Evolutionary conservation across 345 rosid genomes (phyloP), one percentile per base, ranked within the genome.

Genomic region (Hypericum androsaemum): DNA sequence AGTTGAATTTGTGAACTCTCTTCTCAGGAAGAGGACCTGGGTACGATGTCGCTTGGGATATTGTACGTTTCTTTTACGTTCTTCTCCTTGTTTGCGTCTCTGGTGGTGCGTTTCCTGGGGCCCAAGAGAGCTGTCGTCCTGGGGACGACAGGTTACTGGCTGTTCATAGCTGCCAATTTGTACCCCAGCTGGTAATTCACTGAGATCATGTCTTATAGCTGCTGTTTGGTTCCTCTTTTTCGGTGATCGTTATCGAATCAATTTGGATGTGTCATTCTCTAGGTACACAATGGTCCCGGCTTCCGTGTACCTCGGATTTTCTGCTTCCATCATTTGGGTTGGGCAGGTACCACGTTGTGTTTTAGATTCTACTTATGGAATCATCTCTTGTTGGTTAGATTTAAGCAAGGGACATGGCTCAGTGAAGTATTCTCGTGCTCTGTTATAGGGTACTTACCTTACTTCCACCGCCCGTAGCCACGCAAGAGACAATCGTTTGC

Each of bases 241-340:
- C 54, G 10, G 37, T 14, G 47, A 8, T 28, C 12, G 13, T 61
- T 53, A 13, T 10, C n/a, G 32, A 22, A 4, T 22, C 32, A 22
- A 22, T 22, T 22, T 22, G 32, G 4, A 22, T 22, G 32, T 4
- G 32, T 22, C 32, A 57, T 36, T 37, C 45, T 63, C 5, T 56
- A 89, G 98, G 98, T 67, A 71, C 55, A 86, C 96, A 5, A 82
- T 89, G 94, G 74, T 89, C 37, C 94, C 94, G 6, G 85, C 88
- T 59, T 84, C 95, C 50, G 38, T 87, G 37, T 89, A 84, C 61
- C 86, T 89, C 54, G 98, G 96, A 12, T 89, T 89, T 72, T 63
- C 87, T 36, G 86, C 98, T 61, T 89, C 98, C 35, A 79, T 89
- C n/a, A 82, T 86, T 59, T 89, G 98, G 96, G 92, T 89, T 61